Base-by-base conservation (phyloP, 805 yeast genomes). In the Lipomyces sp. region DNA sequence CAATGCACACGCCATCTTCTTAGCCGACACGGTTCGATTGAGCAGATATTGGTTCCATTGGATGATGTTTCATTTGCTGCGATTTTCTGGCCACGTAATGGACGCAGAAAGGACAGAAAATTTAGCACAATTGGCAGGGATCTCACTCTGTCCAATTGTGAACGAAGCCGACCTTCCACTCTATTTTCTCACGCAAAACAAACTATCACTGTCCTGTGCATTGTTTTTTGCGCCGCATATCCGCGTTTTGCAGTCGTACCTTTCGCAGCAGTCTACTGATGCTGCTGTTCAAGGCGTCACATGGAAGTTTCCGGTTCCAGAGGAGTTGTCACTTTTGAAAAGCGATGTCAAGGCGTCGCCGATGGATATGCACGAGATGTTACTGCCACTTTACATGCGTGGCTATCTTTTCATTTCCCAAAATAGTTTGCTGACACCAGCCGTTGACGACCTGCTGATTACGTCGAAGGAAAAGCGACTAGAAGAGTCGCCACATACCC, bases 31-130 rank as follows among this genome's bases (percentile, higher is more conserved):
- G 18, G 67, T 68, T n/a, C 45, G 57, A 13, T 53, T 68, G 29
- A 63, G 67, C 35, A 55, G 37, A 57, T 51, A 56, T 29, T 68
- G 71, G 71, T 68, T 68, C 32, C 64, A 67, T 4, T 65, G 60
- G 59, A 33, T 62, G 13, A 34, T 63, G 50, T 63, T 57, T 53
- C 51, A 58, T 18, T 29, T 54, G 11, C 42, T 68, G n/a, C 48
- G 53, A 24, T 63, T 53, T 35, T 53, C 62, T 29, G 67, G 70
- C 6, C 6, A n/a, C 2, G 61, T 63, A 2, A 24, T 29, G 8
- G 57, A 59, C 24, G 33, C 64, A 11, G 66, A 66, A 24, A 55
- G 60, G 56, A 56, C 61, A 5, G 48, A 30, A 1, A 37, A 60
- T 29, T 15, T 59, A 15, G 13, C 51, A 2, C 48, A 59, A 6